phyloP scores from a whole-genome alignment of 2,329 filamentous ascomycete genomes.

The Cladosporium sp. region DNA sequence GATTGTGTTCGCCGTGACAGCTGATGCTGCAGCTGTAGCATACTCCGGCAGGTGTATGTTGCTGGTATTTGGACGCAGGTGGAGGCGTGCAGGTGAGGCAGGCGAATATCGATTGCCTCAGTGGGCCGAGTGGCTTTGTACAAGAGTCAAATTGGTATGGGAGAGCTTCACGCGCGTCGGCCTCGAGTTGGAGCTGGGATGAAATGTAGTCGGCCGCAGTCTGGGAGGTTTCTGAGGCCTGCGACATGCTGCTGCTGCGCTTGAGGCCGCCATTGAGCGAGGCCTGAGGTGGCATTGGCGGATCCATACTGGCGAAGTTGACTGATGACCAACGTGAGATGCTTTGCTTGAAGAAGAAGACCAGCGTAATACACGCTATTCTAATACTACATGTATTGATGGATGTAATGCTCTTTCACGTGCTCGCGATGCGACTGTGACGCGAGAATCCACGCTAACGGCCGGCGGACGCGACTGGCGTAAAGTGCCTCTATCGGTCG shows the following conservation, averaged over 20 bases:
- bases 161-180: conserved; percentile 88
- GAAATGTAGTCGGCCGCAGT: conserved; percentile 69
- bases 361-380: too few species aligned
- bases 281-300: not conserved
- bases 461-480: not conserved
- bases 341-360: too few species aligned
- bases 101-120: conserved; percentile 86
- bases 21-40: conserved; percentile 97
- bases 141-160: conserved; percentile 95
- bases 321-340: not conserved
- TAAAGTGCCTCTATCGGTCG: conserved; percentile 1
- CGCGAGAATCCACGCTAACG: not conserved
- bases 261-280: not conserved
- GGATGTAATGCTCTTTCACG: not conserved
- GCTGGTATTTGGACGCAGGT: conserved; percentile 57
- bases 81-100: conserved; percentile 91
- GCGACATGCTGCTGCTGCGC: conserved; percentile 30
- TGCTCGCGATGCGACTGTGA: not conserved
- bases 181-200: conserved; percentile 84
- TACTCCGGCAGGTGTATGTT: conserved; percentile 72
- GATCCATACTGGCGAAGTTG: not conserved
- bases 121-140: conserved; percentile 80
- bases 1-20: conserved; percentile 89
- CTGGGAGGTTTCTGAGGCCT: conserved; percentile 49
- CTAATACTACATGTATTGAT: not conserved